Conservation (phyloP, 2,329 filamentous ascomycete genomes). For the Botrytis fragariae region DNA sequence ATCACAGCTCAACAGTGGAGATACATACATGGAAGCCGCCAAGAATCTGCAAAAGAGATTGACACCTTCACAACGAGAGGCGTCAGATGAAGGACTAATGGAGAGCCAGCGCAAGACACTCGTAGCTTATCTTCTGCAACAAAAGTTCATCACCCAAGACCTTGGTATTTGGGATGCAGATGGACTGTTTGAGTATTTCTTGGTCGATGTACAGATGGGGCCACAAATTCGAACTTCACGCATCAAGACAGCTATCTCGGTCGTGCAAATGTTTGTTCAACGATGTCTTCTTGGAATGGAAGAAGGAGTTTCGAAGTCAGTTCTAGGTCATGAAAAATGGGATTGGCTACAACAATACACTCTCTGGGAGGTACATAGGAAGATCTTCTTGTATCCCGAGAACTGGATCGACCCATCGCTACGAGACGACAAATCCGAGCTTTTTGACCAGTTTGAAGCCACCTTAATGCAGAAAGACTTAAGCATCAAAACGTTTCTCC, state of each 20-base stretch:
- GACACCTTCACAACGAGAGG: not conserved
- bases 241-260: constrained; percentile 39
- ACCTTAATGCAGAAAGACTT: not conserved
- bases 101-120: not conserved
- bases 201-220: constrained; percentile 39
- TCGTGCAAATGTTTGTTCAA: constrained; percentile 38
- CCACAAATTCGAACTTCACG: constrained; percentile 35
- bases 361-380: constrained; percentile 37
- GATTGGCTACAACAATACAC: constrained; percentile 33
- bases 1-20: not conserved
- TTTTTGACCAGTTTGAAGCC: constrained; percentile 32
- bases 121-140: not conserved
- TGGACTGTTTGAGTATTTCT: constrained; percentile 36
- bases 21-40: not conserved
- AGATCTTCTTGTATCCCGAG: constrained; percentile 40
- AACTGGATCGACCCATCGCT: constrained; percentile 38
- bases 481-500: not conserved
- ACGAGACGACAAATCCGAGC: constrained; percentile 38
- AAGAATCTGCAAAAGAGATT: not conserved
- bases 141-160: not conserved
- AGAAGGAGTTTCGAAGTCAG: not conserved
- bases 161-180: constrained; percentile 28
- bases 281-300: constrained; percentile 39
- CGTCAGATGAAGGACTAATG: not conserved
- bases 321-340: constrained; percentile 26